Base-by-base conservation (phyloP, 75 land plant genomes). In the Cunninghamia lanceolata region DNA sequence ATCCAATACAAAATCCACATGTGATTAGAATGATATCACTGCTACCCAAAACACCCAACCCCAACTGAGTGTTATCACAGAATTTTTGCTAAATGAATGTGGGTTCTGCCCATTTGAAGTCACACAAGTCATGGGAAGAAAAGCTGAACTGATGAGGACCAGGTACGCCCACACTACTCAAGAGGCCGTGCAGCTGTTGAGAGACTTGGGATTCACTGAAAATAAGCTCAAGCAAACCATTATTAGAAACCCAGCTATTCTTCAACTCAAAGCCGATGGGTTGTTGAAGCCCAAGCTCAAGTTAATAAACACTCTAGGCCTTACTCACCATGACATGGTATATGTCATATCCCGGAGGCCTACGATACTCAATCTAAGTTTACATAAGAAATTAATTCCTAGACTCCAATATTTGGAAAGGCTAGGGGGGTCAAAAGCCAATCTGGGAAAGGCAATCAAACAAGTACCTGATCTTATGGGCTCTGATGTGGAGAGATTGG, bases 171-270 rank as follows among this genome's bases (percentile, higher is more conserved):
- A 5, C 25, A 63, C 14, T 4, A 17, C 68, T 10, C 6, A 10
- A 0, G 28, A 63, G 16, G 17, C 17, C 0, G 68, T 63, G 11
- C 68, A 63, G 11, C 25, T 63, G 25, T 63, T 63, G 68, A 63
- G 68, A 17, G 68, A 63, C 25, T 63, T 17, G 4, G 68, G 68
- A 63, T 63, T 5, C 14, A 63, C 68, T 17, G 68, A 63, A 63
- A 17, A 63, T 4, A 14, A 63, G 68, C 4, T 63, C 4, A 16
- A 25, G 17, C 11, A 63, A 17, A 10, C 76, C 82, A 85, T 91
- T 45, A 66, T 85, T 21, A 46, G 88, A 5, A 91, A 91, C 59
- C 92, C 92, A 28, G 88, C 88, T 10, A 81, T 91, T 30, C 87
- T 91, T n/a, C 83, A 14, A 0, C 87, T 85, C 82, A 89, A 91